A percentile compares a stretch with the other conserved stretches of the same genome.
phyloP scores from a whole-genome alignment of 179 eudicot genomes.

The Gypsophila paniculata region DNA sequence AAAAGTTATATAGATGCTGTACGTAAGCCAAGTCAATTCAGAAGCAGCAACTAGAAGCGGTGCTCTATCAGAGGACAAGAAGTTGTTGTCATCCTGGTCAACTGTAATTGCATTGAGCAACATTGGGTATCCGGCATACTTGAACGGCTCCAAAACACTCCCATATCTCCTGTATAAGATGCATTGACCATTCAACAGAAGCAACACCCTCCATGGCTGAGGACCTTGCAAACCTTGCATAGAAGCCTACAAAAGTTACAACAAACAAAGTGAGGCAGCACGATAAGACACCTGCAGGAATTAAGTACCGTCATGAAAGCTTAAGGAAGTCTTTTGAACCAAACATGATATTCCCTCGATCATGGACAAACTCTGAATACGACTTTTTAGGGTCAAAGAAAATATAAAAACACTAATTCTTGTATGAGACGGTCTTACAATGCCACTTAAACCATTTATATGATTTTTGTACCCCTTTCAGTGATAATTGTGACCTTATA shows the following conservation, averaged over 20 bases:
- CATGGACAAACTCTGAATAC: not conserved
- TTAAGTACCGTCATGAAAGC: not conserved
- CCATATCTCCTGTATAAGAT: conserved; percentile 90
- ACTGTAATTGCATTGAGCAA: conserved; percentile 87
- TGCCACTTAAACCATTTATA: too few species aligned
- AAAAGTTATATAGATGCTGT: conserved; percentile 20
- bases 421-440: too few species aligned
- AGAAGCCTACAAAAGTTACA: conserved; percentile 53
- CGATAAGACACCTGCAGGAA: conserved; percentile 14
- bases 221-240: conserved; percentile 99
- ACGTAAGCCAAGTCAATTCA: conserved; percentile 98
- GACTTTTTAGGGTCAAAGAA: not conserved
- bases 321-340: not conserved
- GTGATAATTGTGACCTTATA: too few species aligned
- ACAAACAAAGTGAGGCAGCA: conserved; percentile 19
- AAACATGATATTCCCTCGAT: not conserved
- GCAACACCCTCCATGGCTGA: conserved; percentile 89
- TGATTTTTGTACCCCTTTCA: too few species aligned
- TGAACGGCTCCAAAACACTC: conserved; percentile 80
- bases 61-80: conserved; percentile 83
- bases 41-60: conserved; percentile 94
- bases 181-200: conserved; percentile 91
- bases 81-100: conserved; percentile 84
- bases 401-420: too few species aligned
- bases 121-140: conserved; percentile 99